Base-by-base conservation (phyloP, 2,329 filamentous ascomycete genomes). In the Beauveria asiatica region DNA sequence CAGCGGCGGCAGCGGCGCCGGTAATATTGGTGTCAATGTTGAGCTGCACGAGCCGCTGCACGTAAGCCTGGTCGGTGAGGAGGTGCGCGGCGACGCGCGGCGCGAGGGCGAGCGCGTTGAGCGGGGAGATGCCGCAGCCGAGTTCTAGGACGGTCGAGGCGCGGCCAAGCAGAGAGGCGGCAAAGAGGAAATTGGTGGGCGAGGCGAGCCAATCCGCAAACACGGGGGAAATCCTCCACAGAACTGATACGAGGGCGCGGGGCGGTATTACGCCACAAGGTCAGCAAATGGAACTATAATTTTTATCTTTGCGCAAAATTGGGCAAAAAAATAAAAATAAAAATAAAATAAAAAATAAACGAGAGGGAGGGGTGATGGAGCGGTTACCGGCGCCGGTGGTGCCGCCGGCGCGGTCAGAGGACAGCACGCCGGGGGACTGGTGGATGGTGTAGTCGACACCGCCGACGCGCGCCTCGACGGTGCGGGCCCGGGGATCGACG, bases 161-260 rank as follows among this genome's bases (percentile, higher is more conserved):
- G 0, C 76, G 62, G 25, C 76, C 72, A 8, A 93, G 77, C 87
- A 67, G 45, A 54, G 23, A 17, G 16, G 25, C 3, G 6, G 64
- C 54, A 74, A 86, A 85, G 52, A 97, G 79, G 0, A 84, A 72
- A 70, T 91, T 92, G 33, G 73, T 69, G 2, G 80, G 72, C 3
- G 80, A 79, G 39, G 85, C 79, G 50, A 97, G 80, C 91, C 91
- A 97, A 64, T 84, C 78, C 23, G 92, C 90, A 69, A 97, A 86
- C 49, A 85, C 78, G 9, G 92, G 91, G 0, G 91, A 93, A 65
- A 96, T 88, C 73, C 89, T 92, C 94, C 94, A 99, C 9, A 97
- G 78, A 19, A 96, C 92, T 88, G 13, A 37, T 37, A 37, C 5
- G 33, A 2, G 11, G 33, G 33, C 33, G 33, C 10, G 13, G 11